phyloP scores from a whole-genome alignment of 148 eudicot genomes.

The Fagopyrum tataricum region DNA sequence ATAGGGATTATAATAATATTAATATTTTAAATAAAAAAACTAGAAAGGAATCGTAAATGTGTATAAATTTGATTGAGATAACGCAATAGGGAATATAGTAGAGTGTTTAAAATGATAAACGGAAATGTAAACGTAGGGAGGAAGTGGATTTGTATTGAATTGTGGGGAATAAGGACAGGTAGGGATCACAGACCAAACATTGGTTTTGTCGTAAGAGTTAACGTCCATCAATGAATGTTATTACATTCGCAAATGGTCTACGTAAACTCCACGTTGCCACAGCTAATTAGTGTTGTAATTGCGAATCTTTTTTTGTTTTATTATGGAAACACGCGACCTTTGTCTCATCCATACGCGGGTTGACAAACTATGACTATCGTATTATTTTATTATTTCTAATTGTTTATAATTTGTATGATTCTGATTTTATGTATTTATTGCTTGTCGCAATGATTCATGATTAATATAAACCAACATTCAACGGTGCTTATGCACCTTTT shows the following conservation, averaged over 20 bases:
- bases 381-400: background rate
- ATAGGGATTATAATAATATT: too few species aligned
- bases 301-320: constrained; percentile 7
- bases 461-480: background rate
- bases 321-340: background rate
- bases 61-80: background rate
- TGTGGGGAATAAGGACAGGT: background rate
- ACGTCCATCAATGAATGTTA: background rate
- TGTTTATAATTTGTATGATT: background rate
- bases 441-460: background rate
- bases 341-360: background rate
- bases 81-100: background rate
- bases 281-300: background rate
- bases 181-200: background rate
- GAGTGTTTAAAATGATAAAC: background rate
- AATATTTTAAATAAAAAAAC: too few species aligned
- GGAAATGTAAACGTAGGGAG: background rate
- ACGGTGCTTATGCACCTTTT: background rate
- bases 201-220: background rate
- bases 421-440: background rate
- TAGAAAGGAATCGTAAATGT: too few species aligned
- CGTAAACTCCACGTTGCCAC: background rate
- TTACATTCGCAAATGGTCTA: background rate
- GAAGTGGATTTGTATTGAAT: background rate
- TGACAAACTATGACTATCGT: background rate